Base-by-base conservation (phyloP, 805 yeast genomes). In the Lipomyces starkeyi region DNA sequence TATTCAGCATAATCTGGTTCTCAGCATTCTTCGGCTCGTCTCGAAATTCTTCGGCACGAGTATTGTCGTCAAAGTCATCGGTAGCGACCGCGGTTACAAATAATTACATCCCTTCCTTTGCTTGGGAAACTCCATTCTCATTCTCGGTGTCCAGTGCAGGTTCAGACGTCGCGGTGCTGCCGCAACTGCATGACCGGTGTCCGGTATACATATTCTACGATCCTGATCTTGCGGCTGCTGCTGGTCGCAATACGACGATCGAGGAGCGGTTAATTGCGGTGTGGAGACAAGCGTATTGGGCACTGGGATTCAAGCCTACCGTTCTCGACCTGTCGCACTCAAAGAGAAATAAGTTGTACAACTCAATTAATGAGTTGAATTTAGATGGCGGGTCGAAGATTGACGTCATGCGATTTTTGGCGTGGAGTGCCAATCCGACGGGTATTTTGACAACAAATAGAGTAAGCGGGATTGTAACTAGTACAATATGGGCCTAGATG, bases 261-360 rank as follows among this genome's bases (percentile, higher is more conserved):
- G 78, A 75, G 64, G 58, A 11, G 22, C 64, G 60, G 6, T 65
- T 74, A 11, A 37, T 75, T 11, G 58, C 69, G 9, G 69, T 68
- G 2, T 76, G 78, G 78, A 68, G 69, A 43, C 65, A 69, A 49
- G 78, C 77, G 2, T 67, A 72, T 68, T 76, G 74, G 74, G 71
- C 77, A 3, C 62, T 60, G 11, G 78, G 78, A 9, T 74, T 76
- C 59, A 69, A 71, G 55, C 78, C 78, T 6, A 68, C 68, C 22
- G 73, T 76, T 1, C 70, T 76, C 20, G 67, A 63, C n/a, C 29
- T 47, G 11, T 53, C 59, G 14, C 70, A 74, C 43, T 66, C 74
- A 47, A 56, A 65, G 55, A 47, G 52, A 32, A 73, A 73, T 56
- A 64, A 64, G 13, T 56, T 60, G 35, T 76, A 61, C 62, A 56